Percentiles rank a stretch among this genome's conserved stretches.
These are phyloP conservation scores for Boeremia lycopersici DNA, from an alignment of 2,329 filamentous ascomycete species.

Conservation along the genomic window DNA sequence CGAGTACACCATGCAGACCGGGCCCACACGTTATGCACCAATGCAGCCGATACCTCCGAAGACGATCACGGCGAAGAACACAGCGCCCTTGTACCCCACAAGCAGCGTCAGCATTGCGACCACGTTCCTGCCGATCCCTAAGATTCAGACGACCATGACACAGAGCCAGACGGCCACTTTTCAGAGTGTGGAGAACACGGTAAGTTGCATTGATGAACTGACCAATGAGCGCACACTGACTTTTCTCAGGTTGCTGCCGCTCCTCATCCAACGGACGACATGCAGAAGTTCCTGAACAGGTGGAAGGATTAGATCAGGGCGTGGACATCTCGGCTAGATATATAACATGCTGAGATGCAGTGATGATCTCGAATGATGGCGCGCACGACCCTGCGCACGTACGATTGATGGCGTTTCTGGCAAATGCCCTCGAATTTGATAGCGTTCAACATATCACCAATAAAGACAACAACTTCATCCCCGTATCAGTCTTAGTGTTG, in stretches of 20 bases:
- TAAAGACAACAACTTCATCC: background rate
- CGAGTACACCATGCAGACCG: slow-evolving; percentile 63
- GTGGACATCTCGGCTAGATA: background rate
- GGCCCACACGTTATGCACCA: slow-evolving; percentile 64
- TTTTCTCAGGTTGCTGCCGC: slow-evolving; percentile 59
- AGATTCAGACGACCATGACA: slow-evolving; percentile 59
- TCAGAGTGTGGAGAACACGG: slow-evolving; percentile 63
- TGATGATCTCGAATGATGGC: background rate
- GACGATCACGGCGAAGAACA: slow-evolving; percentile 61
- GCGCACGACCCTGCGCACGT: background rate
- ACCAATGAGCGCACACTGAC: slow-evolving; percentile 21
- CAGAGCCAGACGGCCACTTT: slow-evolving; percentile 58
- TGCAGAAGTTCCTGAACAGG: slow-evolving; percentile 63
- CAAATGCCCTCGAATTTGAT: slow-evolving; percentile 1
- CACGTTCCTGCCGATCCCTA: slow-evolving; percentile 53
- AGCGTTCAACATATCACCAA: slow-evolving; percentile 14
- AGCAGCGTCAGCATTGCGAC: slow-evolving; percentile 61
- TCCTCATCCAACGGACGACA: slow-evolving; percentile 57
- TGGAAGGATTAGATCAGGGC: slow-evolving; percentile 60
- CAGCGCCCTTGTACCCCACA: slow-evolving; percentile 60
- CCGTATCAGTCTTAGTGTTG: background rate
- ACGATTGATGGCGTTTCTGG: slow-evolving; percentile 2
- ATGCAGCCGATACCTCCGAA: slow-evolving; percentile 65
- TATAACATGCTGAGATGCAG: background rate
- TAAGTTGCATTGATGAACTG: slow-evolving; percentile 46